These are phyloP conservation scores for Pouteria glomerata DNA, from an alignment of 148 eudicot species.

Conservation along the genomic window DNA sequence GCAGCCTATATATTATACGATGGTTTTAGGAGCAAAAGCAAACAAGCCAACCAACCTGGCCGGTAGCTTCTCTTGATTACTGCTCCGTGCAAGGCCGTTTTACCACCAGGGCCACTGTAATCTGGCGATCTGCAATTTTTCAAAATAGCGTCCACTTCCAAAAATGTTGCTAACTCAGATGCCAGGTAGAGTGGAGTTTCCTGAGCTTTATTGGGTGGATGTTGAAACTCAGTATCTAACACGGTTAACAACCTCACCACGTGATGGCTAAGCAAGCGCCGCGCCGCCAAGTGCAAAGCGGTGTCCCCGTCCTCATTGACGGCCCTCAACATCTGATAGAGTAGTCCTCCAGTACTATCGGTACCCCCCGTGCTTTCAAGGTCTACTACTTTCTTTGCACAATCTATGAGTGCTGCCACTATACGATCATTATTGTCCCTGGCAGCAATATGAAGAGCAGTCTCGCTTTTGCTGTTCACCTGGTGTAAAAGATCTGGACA, in stretches of 20 bases:
- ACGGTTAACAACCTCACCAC: background rate
- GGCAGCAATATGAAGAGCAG: conserved; percentile 7
- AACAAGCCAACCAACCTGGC: too few species aligned
- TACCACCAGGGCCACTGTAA: too few species aligned
- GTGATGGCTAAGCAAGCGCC: background rate
- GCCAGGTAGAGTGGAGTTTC: background rate
- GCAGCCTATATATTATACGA: too few species aligned
- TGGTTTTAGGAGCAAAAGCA: too few species aligned
- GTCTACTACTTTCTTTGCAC: background rate
- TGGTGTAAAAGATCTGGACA: background rate
- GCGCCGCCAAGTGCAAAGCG: background rate
- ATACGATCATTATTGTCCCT: background rate
- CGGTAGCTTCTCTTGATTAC: too few species aligned
- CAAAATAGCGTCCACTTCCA: too few species aligned
- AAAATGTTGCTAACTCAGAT: background rate
- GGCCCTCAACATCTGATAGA: background rate
- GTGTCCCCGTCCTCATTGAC: background rate
- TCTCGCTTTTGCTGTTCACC: background rate
- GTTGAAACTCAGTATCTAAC: background rate
- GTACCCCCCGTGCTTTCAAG: background rate
- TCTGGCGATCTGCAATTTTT: too few species aligned
- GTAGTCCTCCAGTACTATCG: too few species aligned
- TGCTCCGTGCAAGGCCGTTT: too few species aligned
- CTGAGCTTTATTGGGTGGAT: background rate
- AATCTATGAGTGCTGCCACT: background rate